A percentile compares a stretch with the other conserved stretches of the same genome.
Evolutionary conservation across 805 yeast genomes (phyloP).

Genomic region (Starmerella vaccinii): DNA sequence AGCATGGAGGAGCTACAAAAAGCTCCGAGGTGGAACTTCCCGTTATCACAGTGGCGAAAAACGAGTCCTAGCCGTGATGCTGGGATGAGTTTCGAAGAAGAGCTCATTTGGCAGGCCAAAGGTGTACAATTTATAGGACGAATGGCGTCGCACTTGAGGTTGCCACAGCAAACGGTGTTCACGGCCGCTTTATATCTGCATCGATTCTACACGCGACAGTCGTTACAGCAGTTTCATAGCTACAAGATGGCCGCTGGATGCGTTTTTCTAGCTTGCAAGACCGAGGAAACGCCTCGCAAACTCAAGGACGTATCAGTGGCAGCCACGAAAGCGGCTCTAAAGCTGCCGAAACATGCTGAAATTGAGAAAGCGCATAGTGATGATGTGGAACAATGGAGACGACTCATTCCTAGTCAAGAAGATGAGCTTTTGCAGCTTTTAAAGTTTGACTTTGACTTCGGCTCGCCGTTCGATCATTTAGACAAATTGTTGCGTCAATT

Average conservation of each 20-base stretch:
- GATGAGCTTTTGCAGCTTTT: constrained; percentile 38
- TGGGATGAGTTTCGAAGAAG: constrained; percentile 34
- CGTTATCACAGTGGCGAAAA: constrained; percentile 21
- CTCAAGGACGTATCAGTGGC: constrained; percentile 42
- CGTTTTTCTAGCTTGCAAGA: constrained; percentile 44
- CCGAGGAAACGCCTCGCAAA: constrained; percentile 43
- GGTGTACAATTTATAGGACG: constrained; percentile 41
- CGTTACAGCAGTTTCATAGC: constrained; percentile 37
- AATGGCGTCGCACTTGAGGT: constrained; percentile 37
- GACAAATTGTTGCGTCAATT: constrained; percentile 10
- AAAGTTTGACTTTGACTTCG: constrained; percentile 41
- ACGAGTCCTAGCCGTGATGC: constrained; percentile 27
- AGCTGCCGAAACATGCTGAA: constrained; percentile 30
- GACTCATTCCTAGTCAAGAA: constrained; percentile 38
- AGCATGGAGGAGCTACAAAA: constrained; percentile 23
- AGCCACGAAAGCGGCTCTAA: constrained; percentile 41
- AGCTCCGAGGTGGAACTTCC: constrained; percentile 25
- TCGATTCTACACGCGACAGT: constrained; percentile 42
- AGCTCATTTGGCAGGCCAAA: constrained; percentile 38
- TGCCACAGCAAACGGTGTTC: constrained; percentile 41
- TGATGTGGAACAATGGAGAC: constrained; percentile 46
- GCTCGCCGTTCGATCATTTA: constrained; percentile 31
- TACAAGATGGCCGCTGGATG: constrained; percentile 45
- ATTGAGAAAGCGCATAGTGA: constrained; percentile 33
- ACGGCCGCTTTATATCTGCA: constrained; percentile 43